phyloP scores from a whole-genome alignment of 345 rosid genomes.

The Pugionium dolabratum region DNA sequence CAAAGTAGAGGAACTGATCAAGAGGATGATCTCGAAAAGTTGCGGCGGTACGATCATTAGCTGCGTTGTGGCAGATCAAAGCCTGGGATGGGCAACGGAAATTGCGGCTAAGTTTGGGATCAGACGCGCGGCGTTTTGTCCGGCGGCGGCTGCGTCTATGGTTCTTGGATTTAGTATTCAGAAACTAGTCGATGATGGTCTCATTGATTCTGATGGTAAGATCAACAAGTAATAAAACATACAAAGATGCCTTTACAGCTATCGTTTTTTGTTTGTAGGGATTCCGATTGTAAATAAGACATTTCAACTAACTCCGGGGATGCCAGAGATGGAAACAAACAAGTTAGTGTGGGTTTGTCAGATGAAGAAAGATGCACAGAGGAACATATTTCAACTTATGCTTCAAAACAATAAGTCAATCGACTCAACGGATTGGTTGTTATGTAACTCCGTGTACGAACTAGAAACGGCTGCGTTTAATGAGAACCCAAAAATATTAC shows the following conservation, averaged over 20 bases:
- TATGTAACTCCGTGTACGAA: slow-evolving; percentile 45
- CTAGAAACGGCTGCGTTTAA: slow-evolving; percentile 42
- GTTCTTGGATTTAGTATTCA: slow-evolving; percentile 36
- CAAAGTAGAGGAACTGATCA: slow-evolving; percentile 47
- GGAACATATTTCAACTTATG: slow-evolving; percentile 32
- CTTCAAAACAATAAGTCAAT: slow-evolving; percentile 15
- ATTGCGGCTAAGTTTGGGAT: slow-evolving; percentile 50
- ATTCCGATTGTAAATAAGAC: slow-evolving; percentile 14
- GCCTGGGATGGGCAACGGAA: slow-evolving; percentile 41
- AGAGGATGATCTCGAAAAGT: slow-evolving; percentile 13
- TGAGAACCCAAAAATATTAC: slow-evolving; percentile 22
- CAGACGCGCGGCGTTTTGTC: slow-evolving; percentile 44
- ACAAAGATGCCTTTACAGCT: neutral
- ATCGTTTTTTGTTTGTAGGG: slow-evolving; percentile 9
- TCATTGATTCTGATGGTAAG: slow-evolving; percentile 49
- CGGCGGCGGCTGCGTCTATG: slow-evolving; percentile 45
- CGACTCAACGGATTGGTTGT: slow-evolving; percentile 44
- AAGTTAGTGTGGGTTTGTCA: slow-evolving; percentile 47
- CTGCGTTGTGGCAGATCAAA: slow-evolving; percentile 51
- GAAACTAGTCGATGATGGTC: slow-evolving; percentile 48
- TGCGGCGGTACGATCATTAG: slow-evolving; percentile 36
- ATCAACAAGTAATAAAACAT: neutral
- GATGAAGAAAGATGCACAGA: slow-evolving; percentile 37
- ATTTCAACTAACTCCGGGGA: slow-evolving; percentile 26
- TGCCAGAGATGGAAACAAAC: slow-evolving; percentile 39